Percentiles rank a stretch among this genome's conserved stretches.
Evolutionary conservation across 306 rosid species (phyloP).

Genomic region (Hippophae rhamnoides): DNA sequence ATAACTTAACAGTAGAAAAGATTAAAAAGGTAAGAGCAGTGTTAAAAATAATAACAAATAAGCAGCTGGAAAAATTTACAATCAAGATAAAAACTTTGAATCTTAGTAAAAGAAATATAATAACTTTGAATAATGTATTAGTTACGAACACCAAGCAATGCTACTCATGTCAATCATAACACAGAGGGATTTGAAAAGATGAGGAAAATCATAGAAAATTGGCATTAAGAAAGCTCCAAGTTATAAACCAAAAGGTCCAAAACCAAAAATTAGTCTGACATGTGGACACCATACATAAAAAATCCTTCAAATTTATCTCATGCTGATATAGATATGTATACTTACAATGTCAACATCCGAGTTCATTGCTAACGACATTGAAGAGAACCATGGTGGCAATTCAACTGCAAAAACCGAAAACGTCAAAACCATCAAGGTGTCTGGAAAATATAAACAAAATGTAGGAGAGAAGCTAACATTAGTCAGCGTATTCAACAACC

Average conservation of each 20-base stretch:
- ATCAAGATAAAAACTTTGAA: no score
- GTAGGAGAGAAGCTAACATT: background rate
- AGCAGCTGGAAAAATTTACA: constrained; percentile 11
- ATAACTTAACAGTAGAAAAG: background rate
- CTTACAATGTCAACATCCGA: constrained; percentile 84
- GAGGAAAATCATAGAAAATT: background rate
- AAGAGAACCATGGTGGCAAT: constrained; percentile 83
- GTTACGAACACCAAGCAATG: no score
- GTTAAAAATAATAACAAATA: background rate
- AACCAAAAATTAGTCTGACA: constrained; percentile 2
- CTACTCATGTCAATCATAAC: background rate
- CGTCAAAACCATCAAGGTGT: constrained; percentile 32
- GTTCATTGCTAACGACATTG: constrained; percentile 57
- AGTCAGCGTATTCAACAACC: background rate
- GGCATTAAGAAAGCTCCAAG: constrained; percentile 12
- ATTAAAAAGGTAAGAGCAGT: background rate
- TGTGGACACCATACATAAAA: constrained; percentile 11
- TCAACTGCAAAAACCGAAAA: constrained; percentile 61
- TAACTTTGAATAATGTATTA: no score
- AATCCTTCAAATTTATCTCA: constrained; percentile 11
- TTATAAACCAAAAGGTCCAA: constrained; percentile 1
- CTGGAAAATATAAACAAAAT: background rate
- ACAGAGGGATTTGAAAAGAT: background rate
- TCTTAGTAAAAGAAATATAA: no score
- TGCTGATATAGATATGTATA: constrained; percentile 12